Conservation (phyloP, 306 rosid species). For the Lotus japonicus region DNA sequence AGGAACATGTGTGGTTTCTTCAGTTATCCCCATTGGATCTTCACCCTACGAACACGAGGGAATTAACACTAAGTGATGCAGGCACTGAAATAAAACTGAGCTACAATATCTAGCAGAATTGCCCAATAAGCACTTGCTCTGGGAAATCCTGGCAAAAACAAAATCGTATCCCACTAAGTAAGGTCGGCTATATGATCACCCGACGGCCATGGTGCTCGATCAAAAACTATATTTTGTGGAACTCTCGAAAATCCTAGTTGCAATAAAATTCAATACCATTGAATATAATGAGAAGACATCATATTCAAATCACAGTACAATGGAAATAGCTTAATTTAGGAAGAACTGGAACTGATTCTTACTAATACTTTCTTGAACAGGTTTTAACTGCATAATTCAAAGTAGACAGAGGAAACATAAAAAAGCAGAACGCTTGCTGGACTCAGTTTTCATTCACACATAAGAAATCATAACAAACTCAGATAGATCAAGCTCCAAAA, state of each 20-base stretch:
- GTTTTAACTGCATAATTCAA: no score
- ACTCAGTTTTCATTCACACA: background rate
- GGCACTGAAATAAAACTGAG: background rate
- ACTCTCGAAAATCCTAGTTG: background rate
- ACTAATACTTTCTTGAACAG: no score
- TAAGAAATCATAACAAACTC: conserved; percentile 3
- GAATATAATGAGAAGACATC: background rate
- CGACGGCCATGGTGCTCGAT: no score
- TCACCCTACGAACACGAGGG: conserved; percentile 41
- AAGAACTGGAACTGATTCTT: no score
- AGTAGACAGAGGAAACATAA: no score
- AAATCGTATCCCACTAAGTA: no score
- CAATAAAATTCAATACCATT: background rate
- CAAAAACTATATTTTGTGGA: no score
- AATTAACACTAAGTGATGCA: conserved; percentile 8
- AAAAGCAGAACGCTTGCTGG: background rate
- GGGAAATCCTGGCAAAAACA: no score
- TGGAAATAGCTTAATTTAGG: no score
- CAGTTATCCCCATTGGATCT: conserved; percentile 45
- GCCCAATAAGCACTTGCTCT: no score
- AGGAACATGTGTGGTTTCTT: conserved; percentile 50
- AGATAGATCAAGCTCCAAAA: background rate
- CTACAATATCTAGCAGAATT: no score
- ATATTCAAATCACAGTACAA: background rate
- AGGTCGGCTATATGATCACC: no score